Conservation (phyloP, 176 grass and related monocot genomes). For the Aegilops umbellulata region DNA sequence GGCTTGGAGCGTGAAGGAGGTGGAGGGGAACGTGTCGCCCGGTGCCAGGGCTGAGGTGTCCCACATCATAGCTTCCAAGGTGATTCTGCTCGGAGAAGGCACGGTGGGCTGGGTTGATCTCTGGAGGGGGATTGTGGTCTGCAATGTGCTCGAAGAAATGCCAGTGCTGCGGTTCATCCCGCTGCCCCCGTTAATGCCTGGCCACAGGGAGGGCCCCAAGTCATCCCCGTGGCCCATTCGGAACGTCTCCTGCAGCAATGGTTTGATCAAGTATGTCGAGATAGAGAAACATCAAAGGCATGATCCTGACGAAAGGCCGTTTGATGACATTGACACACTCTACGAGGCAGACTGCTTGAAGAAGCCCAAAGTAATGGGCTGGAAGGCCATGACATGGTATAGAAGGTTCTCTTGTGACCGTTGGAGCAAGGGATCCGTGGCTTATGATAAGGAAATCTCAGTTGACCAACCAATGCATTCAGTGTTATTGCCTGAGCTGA, state of each 20-base stretch:
- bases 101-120: conserved; percentile 2
- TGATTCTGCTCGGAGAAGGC: neutral
- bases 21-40: neutral
- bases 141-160: neutral
- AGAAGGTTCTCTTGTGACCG: neutral
- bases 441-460: neutral
- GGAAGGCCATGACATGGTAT: conserved; percentile 18
- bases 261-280: conserved; percentile 1
- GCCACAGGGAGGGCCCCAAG: neutral
- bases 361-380: neutral
- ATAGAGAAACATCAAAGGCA: conserved; percentile 7
- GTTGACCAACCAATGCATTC: neutral
- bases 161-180: neutral
- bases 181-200: neutral
- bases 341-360: neutral
- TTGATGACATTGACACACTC: neutral
- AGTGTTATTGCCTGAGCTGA: neutral
- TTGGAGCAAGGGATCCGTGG: neutral
- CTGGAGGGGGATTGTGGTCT: neutral
- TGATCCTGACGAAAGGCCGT: neutral
- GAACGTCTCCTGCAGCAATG: conserved; percentile 8
- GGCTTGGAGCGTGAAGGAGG: neutral
- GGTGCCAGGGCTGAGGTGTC: neutral
- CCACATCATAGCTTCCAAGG: neutral
- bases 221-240: neutral